phyloP scores from a whole-genome alignment of 2,329 filamentous ascomycete genomes.

The Aureobasidium sp. region DNA sequence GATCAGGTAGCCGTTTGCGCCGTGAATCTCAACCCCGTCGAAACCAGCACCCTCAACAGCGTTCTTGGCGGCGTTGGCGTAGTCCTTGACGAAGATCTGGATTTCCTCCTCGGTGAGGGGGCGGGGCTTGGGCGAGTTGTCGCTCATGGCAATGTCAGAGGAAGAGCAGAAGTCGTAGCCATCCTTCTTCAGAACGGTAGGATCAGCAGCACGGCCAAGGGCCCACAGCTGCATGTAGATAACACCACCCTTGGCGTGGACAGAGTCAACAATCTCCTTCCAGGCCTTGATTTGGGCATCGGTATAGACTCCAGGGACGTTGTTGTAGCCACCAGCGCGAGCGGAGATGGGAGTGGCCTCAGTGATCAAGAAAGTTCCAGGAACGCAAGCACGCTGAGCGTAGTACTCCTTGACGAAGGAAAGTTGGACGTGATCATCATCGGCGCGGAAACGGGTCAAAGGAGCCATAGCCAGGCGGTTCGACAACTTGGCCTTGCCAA shows the following conservation, averaged over 20 bases:
- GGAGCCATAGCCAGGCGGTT: slow-evolving; percentile 49
- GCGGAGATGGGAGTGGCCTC: slow-evolving; percentile 48
- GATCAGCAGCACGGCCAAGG: slow-evolving; percentile 47
- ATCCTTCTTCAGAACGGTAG: slow-evolving; percentile 28
- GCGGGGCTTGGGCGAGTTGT: slow-evolving; percentile 27
- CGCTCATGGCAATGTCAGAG: slow-evolving; percentile 27
- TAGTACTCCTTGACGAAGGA: slow-evolving; percentile 16
- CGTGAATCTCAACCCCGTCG: slow-evolving; percentile 34
- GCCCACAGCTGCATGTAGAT: slow-evolving; percentile 58
- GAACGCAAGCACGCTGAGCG: slow-evolving; percentile 22
- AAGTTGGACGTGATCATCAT: slow-evolving; percentile 40
- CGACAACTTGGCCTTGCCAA: slow-evolving; percentile 35
- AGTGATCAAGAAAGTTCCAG: slow-evolving; percentile 50
- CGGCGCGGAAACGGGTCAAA: slow-evolving; percentile 43
- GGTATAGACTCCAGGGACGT: slow-evolving; percentile 51
- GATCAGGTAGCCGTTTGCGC: background rate
- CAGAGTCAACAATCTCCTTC: slow-evolving; percentile 52
- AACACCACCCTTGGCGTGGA: slow-evolving; percentile 54
- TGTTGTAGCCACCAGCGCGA: slow-evolving; percentile 40
- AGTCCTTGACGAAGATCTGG: slow-evolving; percentile 29
- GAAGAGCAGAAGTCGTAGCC: slow-evolving; percentile 24
- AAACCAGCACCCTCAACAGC: slow-evolving; percentile 44
- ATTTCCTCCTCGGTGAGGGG: slow-evolving; percentile 34
- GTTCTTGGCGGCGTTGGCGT: slow-evolving; percentile 36
- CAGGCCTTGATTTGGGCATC: slow-evolving; percentile 51